These are phyloP conservation scores for Daldinia vernicosa DNA, from an alignment of 495 filamentous ascomycete genomes.

Conservation along the genomic window DNA sequence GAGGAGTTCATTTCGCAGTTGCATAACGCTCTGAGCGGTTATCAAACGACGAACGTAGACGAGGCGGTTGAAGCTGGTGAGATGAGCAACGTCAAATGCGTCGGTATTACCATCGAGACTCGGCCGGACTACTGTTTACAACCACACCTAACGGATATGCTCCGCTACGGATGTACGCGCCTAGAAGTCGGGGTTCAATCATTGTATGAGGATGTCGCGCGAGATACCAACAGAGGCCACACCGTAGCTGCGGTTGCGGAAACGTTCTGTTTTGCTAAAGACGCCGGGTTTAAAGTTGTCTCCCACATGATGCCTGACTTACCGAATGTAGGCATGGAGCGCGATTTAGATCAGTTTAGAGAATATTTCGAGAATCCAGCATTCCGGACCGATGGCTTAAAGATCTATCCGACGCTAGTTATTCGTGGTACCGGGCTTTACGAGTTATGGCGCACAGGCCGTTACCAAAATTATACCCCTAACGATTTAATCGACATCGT, in stretches of 20 bases:
- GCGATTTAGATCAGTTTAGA: conserved; percentile 93
- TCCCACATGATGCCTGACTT: conserved; percentile 99
- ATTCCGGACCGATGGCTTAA: conserved; percentile 97
- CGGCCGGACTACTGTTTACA: conserved; percentile 96
- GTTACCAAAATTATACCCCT: conserved; percentile 98
- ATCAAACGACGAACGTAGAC: conserved; percentile 89
- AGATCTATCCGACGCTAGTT: conserved; percentile 97
- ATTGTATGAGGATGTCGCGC: conserved; percentile 96
- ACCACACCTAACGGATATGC: conserved; percentile 89
- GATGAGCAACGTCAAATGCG: conserved; percentile 95
- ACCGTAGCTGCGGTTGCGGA: conserved; percentile 94
- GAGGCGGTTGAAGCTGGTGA: conserved; percentile 91
- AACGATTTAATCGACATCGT: conserved; percentile 96
- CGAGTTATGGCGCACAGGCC: conserved; percentile 94
- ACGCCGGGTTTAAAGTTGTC: conserved; percentile 98
- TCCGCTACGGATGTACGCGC: conserved; percentile 94
- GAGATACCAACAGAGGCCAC: conserved; percentile 96
- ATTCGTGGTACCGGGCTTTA: conserved; percentile 97
- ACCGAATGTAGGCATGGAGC: conserved; percentile 97
- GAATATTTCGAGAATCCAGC: conserved; percentile 98
- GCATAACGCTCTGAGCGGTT: conserved; percentile 95
- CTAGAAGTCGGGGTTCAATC: conserved; percentile 96
- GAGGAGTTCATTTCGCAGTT: conserved; percentile 94
- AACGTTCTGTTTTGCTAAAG: conserved; percentile 93
- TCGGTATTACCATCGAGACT: conserved; percentile 98